These are phyloP conservation scores for Dendryphion nanum DNA, from an alignment of 2,329 filamentous ascomycete species.

Conservation along the genomic window DNA sequence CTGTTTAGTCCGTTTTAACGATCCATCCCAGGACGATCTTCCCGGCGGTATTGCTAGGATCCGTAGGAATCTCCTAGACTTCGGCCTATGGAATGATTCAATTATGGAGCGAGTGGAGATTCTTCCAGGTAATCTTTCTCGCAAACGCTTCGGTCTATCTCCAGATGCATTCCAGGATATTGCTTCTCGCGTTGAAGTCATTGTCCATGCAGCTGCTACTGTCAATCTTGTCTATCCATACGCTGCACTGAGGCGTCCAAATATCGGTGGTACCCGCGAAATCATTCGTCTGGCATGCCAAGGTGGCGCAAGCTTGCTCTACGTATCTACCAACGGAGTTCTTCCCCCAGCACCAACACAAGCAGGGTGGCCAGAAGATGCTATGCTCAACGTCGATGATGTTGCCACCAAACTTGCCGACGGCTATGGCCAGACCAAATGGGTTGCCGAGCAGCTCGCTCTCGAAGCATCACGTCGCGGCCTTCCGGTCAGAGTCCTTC, in stretches of 20 bases:
- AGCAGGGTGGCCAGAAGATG: constrained; percentile 69
- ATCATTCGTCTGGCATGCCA: constrained; percentile 68
- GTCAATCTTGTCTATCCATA: constrained; percentile 77
- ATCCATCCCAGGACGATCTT: constrained; percentile 63
- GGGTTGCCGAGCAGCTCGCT: constrained; percentile 75
- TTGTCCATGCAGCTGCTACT: constrained; percentile 74
- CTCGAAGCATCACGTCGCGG: constrained; percentile 67
- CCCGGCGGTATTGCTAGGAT: constrained; percentile 70
- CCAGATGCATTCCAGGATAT: constrained; percentile 65
- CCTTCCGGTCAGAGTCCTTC: constrained; percentile 68
- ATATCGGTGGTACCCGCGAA: constrained; percentile 76
- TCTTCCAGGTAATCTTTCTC: constrained; percentile 69
- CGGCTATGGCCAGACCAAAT: constrained; percentile 78
- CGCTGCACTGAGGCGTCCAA: constrained; percentile 69
- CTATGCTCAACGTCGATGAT: constrained; percentile 64
- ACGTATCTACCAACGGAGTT: constrained; percentile 79
- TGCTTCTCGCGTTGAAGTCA: constrained; percentile 65
- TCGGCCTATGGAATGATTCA: constrained; percentile 73
- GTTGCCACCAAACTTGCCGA: constrained; percentile 69
- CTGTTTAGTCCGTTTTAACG: constrained; percentile 71
- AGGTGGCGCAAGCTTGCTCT: constrained; percentile 70
- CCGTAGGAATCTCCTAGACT: constrained; percentile 72
- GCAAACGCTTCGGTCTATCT: constrained; percentile 66
- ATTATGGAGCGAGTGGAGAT: constrained; percentile 78
- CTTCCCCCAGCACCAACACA: constrained; percentile 61